Conservation (phyloP, 768 basidiomycete species). For the Pleurotus platypus region DNA sequence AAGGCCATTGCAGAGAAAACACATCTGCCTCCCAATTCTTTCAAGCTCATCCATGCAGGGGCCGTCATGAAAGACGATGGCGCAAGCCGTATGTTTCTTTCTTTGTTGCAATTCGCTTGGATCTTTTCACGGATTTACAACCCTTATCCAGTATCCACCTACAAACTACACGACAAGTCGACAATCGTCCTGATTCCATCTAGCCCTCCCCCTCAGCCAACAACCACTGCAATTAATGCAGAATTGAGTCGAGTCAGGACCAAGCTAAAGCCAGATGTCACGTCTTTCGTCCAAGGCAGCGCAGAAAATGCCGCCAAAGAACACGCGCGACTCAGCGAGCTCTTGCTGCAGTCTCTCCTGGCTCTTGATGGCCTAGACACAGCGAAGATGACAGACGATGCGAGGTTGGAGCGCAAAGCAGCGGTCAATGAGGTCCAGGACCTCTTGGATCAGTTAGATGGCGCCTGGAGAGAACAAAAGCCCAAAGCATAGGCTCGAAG, state of each 20-base stretch:
- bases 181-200: constrained; percentile 67
- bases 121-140: neutral
- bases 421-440: constrained; percentile 86
- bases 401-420: constrained; percentile 76
- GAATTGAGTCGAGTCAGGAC: constrained; percentile 48
- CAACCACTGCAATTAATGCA: constrained; percentile 50
- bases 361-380: constrained; percentile 79
- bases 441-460: constrained; percentile 77
- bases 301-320: constrained; percentile 29
- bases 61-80: constrained; percentile 86
- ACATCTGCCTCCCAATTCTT: constrained; percentile 60
- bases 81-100: constrained; percentile 46
- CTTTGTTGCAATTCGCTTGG: constrained; percentile 2
- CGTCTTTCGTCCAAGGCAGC: constrained; percentile 43
- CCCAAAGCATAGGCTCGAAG: neutral
- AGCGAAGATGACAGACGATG: constrained; percentile 51
- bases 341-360: constrained; percentile 83
- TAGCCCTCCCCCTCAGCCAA: constrained; percentile 31
- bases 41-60: constrained; percentile 89
- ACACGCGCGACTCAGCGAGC: constrained; percentile 66
- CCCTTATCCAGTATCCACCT: constrained; percentile 57
- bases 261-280: constrained; percentile 54
- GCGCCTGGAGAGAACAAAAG: constrained; percentile 45
- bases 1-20: constrained; percentile 67
- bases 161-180: constrained; percentile 66